Evolutionary conservation across 768 basidiomycete species (phyloP), one percentile per base, ranked within the genome.

Genomic region (Coprinopsis marcescibilis): DNA sequence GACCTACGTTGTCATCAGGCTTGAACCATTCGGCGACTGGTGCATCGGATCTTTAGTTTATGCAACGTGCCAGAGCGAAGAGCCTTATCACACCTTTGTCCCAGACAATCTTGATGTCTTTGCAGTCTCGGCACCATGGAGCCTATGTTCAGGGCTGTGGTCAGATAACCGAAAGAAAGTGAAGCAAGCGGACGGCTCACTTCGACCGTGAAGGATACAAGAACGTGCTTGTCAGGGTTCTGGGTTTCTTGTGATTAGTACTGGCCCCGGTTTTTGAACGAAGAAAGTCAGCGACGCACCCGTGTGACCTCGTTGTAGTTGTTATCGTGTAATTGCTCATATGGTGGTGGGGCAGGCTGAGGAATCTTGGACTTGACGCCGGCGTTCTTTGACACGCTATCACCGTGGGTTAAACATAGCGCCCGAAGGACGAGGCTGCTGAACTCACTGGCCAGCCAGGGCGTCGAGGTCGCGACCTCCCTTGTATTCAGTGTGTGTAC

Each of bases 41-140:
- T 46, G 24, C n/a, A 35, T 25, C 43, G 30, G 23, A 27, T 42
- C 19, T 33, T 43, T 38, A 42, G 35, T 46, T 38, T 41, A 52
- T 45, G 46, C 24, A n/a, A 27, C 23, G 33, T 32, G 21, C 12
- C 39, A 11, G n/a, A 35, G 35, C 20, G 21, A 7, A 38, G 6
- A 30, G 32, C 15, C 15, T 14, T n/a, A 26, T 19, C 56, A 29
- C 50, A 84, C 83, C 82, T 62, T 87, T 75, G 62, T 94, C 92
- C 59, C 87, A 93, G 25, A 75, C 72, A 15, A 93, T 92, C 65
- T 94, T 94, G 64, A 96, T 63, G 53, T 51, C 75, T 71, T 97
- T 97, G 78, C 95, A 97, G 72, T 98, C 93, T 24, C 92, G 91
- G 55, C 94, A 94, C 90, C 89, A 85, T 30, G 81, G 80, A 20